phyloP scores from a whole-genome alignment of 192 early-diverging fungal genomes.

The Mortierella antarctica region DNA sequence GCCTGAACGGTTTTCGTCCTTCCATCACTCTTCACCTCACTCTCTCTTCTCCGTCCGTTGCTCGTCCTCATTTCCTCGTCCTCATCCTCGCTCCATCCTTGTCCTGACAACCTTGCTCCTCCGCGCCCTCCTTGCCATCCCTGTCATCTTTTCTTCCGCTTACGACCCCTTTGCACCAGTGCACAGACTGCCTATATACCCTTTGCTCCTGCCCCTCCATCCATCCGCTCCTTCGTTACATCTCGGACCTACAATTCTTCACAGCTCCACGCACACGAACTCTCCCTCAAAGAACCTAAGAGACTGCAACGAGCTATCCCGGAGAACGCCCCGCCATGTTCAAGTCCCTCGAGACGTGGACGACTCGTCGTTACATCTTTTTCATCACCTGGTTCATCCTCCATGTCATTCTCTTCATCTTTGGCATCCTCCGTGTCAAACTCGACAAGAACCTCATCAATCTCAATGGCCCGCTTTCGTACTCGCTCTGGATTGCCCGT shows the following conservation, averaged over 20 bases:
- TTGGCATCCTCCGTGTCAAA: conserved; percentile 63
- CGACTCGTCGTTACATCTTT: conserved; percentile 39
- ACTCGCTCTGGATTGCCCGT: conserved; percentile 65
- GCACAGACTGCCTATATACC: no score
- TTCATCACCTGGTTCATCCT: conserved; percentile 51
- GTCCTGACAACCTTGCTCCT: no score
- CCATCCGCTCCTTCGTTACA: background rate
- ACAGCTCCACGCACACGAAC: background rate
- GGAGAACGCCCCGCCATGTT: conserved; percentile 10
- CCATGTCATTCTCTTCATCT: conserved; percentile 62
- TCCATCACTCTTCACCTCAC: no score
- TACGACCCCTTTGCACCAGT: no score
- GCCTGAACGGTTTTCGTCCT: no score
- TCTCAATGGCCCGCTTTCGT: conserved; percentile 58
- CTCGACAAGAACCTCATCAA: conserved; percentile 54
- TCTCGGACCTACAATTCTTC: background rate
- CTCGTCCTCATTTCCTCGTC: no score
- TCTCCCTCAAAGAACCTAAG: background rate
- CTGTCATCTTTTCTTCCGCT: no score
- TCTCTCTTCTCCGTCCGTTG: no score
- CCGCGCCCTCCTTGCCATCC: no score
- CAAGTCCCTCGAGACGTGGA: conserved; percentile 49
- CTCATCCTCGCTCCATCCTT: no score
- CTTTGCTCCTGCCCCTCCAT: background rate
- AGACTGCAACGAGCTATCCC: background rate